Evolutionary conservation across 768 basidiomycete genomes (phyloP), one percentile per base, ranked within the genome.

Genomic region (Candolleomyces aberdarensis): DNA sequence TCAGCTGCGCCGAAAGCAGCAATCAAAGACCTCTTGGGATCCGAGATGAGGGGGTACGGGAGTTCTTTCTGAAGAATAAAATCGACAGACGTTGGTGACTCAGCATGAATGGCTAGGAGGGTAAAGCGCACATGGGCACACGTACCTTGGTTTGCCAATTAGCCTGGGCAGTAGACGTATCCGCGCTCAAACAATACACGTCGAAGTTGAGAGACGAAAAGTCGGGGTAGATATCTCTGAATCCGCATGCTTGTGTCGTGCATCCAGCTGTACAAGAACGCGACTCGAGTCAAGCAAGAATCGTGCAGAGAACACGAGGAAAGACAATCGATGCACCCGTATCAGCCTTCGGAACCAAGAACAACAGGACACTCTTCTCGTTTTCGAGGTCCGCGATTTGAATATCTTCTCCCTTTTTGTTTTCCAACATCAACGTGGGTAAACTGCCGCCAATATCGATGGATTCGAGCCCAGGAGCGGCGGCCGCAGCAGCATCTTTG

Each of bases 181-280:
- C 94, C 5, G 86, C 85, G 71, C 91, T 94, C 59, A 97, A 74
- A 64, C 94, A 94, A 71, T 93, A 92, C 46, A 96, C 88, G 56
- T 80, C 80, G 72, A 86, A 97, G 47, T 85, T 80, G 60, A 82
- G 70, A 5, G 83, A n/a, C n/a, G n/a, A n/a, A n/a, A n/a, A n/a
- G n/a, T n/a, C n/a, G n/a, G n/a, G n/a, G n/a, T n/a, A n/a, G n/a
- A 78, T 79, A 70, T 98, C 95, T 19, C 94, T 83, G 81, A 91
- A 98, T 4, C 88, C 91, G 70, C 96, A 98, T 0, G 96, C 95
- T 72, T 98, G 95, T 40, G 76, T 88, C 3, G 94, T 98, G 76
- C 96, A 97, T 36, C 96, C 94, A 57, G 90, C 91, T 49, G n/a
- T 3, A 17, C 13, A 26, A 8, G n/a, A 22, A 26, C 31, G 5